phyloP scores from a whole-genome alignment of 1,284 basidiomycete genomes.

The Marasmius oreades region DNA sequence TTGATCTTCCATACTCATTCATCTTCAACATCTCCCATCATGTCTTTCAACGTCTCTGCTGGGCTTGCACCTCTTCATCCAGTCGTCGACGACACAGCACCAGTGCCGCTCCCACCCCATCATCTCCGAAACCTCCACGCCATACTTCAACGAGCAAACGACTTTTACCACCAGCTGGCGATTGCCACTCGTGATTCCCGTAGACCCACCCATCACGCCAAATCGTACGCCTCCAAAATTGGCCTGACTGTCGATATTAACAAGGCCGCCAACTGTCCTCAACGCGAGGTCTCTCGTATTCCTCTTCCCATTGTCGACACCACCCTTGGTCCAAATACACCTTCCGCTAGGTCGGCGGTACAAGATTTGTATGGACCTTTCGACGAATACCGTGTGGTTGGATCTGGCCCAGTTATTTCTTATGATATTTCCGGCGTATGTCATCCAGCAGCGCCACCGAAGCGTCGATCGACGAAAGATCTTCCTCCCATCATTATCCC shows the following conservation, averaged over 20 bases:
- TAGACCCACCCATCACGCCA: conserved; percentile 38
- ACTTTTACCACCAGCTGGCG: conserved; percentile 34
- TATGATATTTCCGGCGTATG: background rate
- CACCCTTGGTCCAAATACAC: conserved; percentile 13
- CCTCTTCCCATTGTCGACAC: conserved; percentile 44
- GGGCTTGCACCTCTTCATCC: conserved; percentile 18
- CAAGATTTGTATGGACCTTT: conserved; percentile 6
- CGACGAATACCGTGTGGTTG: no score
- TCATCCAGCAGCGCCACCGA: background rate
- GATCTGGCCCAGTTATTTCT: background rate
- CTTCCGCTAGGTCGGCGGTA: conserved; percentile 6
- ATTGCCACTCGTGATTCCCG: conserved; percentile 28
- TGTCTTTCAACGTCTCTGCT: conserved; percentile 3
- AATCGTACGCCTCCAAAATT: conserved; percentile 36
- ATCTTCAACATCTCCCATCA: no score
- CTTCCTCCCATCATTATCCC: conserved; percentile 17
- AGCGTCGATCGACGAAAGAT: background rate
- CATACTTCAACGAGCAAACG: conserved; percentile 40
- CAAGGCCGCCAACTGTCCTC: conserved; percentile 37
- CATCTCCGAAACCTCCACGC: conserved; percentile 33
- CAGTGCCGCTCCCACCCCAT: conserved; percentile 23
- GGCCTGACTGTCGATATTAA: conserved; percentile 40
- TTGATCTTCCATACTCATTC: no score
- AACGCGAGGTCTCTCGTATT: conserved; percentile 31
- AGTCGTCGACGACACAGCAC: conserved; percentile 12